Evolutionary conservation across 768 basidiomycete species (phyloP).

Genomic region (Cyclocybe aegerita): DNA sequence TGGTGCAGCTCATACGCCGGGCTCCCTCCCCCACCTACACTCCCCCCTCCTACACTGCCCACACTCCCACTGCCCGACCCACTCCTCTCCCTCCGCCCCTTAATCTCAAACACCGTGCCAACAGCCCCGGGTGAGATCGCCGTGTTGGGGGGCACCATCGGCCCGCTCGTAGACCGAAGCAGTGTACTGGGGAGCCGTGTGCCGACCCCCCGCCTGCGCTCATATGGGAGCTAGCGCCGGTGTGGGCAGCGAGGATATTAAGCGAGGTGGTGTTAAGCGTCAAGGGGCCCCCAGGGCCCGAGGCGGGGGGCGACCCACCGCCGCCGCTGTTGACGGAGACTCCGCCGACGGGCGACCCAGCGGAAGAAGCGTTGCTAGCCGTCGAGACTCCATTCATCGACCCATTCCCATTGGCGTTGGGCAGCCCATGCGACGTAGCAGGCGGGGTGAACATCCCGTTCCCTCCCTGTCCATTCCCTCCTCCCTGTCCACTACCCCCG

Average conservation of each 20-base stretch:
- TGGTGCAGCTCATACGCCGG: constrained; percentile 17
- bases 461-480: constrained; percentile 24
- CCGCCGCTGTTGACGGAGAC: neutral
- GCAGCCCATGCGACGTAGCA: constrained; percentile 35
- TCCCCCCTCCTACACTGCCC: neutral
- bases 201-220: constrained; percentile 1
- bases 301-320: too few relatives aligned
- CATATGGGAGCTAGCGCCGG: neutral
- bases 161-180: neutral
- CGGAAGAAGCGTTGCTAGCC: neutral
- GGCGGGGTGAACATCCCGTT: constrained; percentile 40
- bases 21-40: constrained; percentile 7
- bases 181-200: constrained; percentile 9
- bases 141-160: constrained; percentile 8
- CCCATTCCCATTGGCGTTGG: constrained; percentile 14
- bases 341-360: neutral
- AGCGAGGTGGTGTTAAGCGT: neutral
- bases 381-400: constrained; percentile 1
- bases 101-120: constrained; percentile 5
- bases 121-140: constrained; percentile 6
- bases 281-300: constrained; percentile 1
- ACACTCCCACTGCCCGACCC: constrained; percentile 4
- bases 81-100: constrained; percentile 5
- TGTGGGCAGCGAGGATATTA: neutral
- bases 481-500: constrained; percentile 11